Percentiles rank a stretch among this genome's conserved stretches.
Evolutionary conservation across 2,329 filamentous ascomycete species (phyloP).

Genomic region (Pseudogymnoascus sp.): DNA sequence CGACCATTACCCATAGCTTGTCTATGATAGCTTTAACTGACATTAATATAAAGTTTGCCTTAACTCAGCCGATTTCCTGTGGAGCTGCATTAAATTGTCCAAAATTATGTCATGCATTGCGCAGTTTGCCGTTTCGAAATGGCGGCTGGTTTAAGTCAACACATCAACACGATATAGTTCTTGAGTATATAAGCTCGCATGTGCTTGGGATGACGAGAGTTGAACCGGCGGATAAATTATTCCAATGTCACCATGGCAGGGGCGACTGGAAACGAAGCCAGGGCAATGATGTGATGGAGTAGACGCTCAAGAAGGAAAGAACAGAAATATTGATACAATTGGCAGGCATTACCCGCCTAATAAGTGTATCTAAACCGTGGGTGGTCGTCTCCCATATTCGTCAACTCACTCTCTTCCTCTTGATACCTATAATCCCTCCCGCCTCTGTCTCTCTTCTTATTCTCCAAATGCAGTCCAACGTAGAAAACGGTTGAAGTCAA

Average conservation of each 20-base stretch:
- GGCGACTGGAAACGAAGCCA: neutral
- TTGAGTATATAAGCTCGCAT: neutral
- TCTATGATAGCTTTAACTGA: constrained; percentile 4
- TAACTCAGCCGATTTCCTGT: neutral
- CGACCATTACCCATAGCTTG: neutral
- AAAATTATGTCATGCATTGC: neutral
- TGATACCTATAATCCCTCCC: constrained; percentile 38
- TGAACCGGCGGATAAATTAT: neutral
- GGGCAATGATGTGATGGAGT: neutral
- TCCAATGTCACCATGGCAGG: neutral
- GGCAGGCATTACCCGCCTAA: neutral
- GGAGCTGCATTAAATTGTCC: neutral
- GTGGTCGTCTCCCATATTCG: constrained; percentile 45
- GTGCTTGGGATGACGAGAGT: neutral
- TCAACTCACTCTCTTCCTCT: constrained; percentile 20
- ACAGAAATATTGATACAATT: neutral
- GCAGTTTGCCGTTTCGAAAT: neutral
- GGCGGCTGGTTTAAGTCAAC: neutral
- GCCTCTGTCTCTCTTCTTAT: constrained; percentile 39
- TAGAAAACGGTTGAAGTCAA: constrained; percentile 32
- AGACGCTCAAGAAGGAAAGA: neutral
- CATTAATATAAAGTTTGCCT: constrained; percentile 1
- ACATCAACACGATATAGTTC: neutral
- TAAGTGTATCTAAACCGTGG: constrained; percentile 39
- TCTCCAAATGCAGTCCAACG: constrained; percentile 36